phyloP scores from a whole-genome alignment of 23 red algal genomes.

The Gracilaria caudata region DNA sequence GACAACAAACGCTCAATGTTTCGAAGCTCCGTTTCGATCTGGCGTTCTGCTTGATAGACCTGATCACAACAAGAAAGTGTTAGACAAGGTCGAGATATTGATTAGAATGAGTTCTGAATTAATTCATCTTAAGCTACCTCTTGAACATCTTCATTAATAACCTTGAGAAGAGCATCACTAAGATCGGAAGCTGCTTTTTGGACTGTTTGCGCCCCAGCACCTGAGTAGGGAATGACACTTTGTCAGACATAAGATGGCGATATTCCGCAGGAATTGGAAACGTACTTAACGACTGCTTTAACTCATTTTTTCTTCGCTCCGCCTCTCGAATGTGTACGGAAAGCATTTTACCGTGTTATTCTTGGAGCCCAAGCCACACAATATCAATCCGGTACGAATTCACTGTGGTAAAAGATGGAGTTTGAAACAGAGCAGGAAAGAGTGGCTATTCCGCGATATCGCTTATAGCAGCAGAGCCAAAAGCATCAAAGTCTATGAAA shows the following conservation, averaged over 20 bases:
- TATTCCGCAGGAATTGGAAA: background rate
- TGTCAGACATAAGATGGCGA: background rate
- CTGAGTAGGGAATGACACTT: background rate
- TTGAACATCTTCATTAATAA: slow-evolving; percentile 46
- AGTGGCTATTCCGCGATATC: too few species aligned
- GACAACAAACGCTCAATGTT: slow-evolving; percentile 57
- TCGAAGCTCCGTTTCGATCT: slow-evolving; percentile 55
- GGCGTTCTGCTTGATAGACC: slow-evolving; percentile 54
- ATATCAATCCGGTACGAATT: background rate
- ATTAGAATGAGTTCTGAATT: background rate
- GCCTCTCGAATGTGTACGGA: slow-evolving; percentile 22
- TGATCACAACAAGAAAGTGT: background rate
- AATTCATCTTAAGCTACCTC: background rate
- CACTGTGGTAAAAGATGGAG: too few species aligned
- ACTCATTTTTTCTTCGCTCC: slow-evolving; percentile 30
- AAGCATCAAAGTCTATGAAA: too few species aligned
- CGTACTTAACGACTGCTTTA: slow-evolving; percentile 6
- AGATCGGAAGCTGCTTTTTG: slow-evolving; percentile 29
- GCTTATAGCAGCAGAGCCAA: too few species aligned
- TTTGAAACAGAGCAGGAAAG: too few species aligned
- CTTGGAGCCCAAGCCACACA: background rate
- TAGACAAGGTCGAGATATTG: background rate
- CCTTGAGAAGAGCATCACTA: slow-evolving; percentile 46
- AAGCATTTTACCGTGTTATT: background rate
- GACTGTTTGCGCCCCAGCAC: slow-evolving; percentile 11